Percentiles rank a stretch among this genome's conserved stretches.
Conservation (phyloP, 352 stramenopile species). For the Pythium sp. region DNA sequence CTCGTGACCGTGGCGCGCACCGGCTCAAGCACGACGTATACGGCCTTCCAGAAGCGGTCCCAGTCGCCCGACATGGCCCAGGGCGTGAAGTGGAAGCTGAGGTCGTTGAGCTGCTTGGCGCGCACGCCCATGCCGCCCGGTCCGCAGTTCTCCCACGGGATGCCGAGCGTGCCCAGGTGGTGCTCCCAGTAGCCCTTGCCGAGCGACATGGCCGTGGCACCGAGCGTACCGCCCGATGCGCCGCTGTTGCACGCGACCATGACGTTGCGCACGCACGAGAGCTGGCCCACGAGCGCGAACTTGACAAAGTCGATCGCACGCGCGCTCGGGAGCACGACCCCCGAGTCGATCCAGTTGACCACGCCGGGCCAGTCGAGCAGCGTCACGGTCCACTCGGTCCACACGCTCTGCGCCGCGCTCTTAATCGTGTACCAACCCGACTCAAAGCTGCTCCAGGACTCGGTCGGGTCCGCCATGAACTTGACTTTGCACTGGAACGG, state of each 20-base stretch:
- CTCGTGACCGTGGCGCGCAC: not conserved
- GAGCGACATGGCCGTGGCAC: not conserved
- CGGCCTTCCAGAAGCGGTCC: constrained; percentile 5
- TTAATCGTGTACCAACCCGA: not conserved
- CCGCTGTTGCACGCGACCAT: constrained; percentile 3
- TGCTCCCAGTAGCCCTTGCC: constrained; percentile 8
- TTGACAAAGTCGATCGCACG: constrained; percentile 1
- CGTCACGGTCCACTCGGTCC: not conserved
- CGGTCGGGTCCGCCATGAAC: not conserved
- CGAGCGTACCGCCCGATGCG: not conserved
- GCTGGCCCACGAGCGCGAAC: not conserved
- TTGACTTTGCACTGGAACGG: constrained; percentile 3
- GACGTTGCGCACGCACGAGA: not conserved
- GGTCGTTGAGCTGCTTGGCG: constrained; percentile 7
- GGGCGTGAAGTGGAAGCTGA: constrained; percentile 10
- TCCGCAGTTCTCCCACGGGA: constrained; percentile 12
- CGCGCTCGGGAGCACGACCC: not conserved
- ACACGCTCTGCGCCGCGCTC: not conserved
- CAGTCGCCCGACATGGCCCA: constrained; percentile 5
- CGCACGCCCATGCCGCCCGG: not conserved
- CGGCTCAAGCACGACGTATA: constrained; percentile 1
- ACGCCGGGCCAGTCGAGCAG: not conserved
- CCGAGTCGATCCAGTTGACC: not conserved
- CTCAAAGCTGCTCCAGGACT: not conserved
- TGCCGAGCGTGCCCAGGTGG: constrained; percentile 1